These are phyloP conservation scores for Scedosporium boydii DNA, from an alignment of 2,329 filamentous ascomycete species.

Conservation along the genomic window DNA sequence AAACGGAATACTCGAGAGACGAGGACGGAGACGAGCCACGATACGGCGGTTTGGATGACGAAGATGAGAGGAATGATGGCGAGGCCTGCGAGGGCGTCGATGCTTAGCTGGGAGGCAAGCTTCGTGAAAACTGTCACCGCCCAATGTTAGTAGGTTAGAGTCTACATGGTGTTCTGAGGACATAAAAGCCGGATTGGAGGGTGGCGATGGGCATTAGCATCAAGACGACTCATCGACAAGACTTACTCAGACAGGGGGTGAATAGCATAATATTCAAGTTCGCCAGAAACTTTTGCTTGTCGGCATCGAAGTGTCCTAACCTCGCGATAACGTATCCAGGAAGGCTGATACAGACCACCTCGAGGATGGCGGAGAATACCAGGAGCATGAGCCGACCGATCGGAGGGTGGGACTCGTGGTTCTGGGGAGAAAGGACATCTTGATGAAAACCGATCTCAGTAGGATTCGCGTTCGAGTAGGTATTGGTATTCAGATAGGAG, in stretches of 20 bases:
- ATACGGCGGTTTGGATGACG: slow-evolving; percentile 75
- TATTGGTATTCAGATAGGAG: neutral
- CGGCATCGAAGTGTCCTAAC: slow-evolving; percentile 86
- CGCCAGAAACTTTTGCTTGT: slow-evolving; percentile 92
- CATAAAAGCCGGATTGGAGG: neutral
- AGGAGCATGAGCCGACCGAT: slow-evolving; percentile 64
- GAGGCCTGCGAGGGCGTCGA: slow-evolving; percentile 80
- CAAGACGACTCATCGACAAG: neutral
- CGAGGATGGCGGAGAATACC: slow-evolving; percentile 89
- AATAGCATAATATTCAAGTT: slow-evolving; percentile 96
- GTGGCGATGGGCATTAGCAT: neutral
- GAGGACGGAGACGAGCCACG: slow-evolving; percentile 63
- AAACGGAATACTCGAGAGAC: slow-evolving; percentile 73
- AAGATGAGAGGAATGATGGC: slow-evolving; percentile 96
- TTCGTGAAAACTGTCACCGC: slow-evolving; percentile 70
- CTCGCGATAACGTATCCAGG: slow-evolving; percentile 89
- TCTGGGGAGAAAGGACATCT: neutral
- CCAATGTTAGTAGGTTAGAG: neutral
- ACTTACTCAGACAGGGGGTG: slow-evolving; percentile 87
- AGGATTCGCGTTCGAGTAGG: neutral
- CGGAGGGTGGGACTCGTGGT: slow-evolving; percentile 50
- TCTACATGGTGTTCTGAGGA: neutral
- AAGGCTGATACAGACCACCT: slow-evolving; percentile 89
- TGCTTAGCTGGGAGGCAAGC: slow-evolving; percentile 85
- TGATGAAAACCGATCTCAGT: neutral